Base-by-base conservation (phyloP, 2,329 filamentous ascomycete species). In the Trichoderma hamatum region DNA sequence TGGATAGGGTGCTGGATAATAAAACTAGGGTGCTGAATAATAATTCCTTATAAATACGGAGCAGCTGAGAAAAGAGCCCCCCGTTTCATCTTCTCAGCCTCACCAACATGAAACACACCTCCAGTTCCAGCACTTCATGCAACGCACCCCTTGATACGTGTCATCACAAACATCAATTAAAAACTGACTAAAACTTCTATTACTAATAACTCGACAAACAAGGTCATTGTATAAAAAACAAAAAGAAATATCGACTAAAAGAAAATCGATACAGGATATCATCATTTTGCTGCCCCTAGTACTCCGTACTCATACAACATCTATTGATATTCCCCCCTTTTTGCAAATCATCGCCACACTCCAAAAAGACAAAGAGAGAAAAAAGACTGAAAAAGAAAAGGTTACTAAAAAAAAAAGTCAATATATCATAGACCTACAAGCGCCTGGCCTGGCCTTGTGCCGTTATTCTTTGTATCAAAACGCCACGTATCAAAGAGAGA, bases 251-350 rank as follows among this genome's bases (percentile, higher is more conserved):
- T 21, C 39, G 54, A 64, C 61, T 55, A 39, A 43, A 64, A 64
- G 30, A 30, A 64, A 49, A 64, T 30, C 52, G 61, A 54, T 64
- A 64, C 52, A 51, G 46, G 61, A 64, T 64, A 64, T 64, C 61
- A 64, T 64, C 49, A 64, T 64, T 30, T 39, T 19, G 19, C 34
- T 46, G 10, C 46, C n/a, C 28, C 24, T n/a, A 52, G 3, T n/a
- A 43, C 16, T 10, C 39, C 39, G 19, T 39, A 64, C 34, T 64
- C 61, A 55, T 55, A 64, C 61, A 64, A 55, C 61, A 10, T 16
- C 52, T 43, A n/a, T 19, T 39, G 6, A 0, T 19, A 30, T 28
- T 2, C 51, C 51, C 16, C 19, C 52, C n/a, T 24, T 49, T 49
- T 21, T n/a, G 32, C 7, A 34, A 13, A 24, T 26, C 61, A 43